These are phyloP conservation scores for Candida sp. DNA, from an alignment of 1,139 yeast genomes.

Conservation along the genomic window DNA sequence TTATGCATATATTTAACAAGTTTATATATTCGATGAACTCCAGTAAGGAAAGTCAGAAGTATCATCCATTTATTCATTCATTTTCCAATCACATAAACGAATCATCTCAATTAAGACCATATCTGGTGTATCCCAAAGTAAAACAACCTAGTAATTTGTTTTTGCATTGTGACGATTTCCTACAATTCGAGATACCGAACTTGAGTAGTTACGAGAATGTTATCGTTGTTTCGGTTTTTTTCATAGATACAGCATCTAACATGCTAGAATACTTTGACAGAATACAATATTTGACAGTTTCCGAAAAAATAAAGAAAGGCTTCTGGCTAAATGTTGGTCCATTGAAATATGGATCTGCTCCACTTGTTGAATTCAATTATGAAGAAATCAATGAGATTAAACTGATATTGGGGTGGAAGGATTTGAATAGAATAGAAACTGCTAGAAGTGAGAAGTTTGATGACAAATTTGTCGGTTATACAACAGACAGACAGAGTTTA, in stretches of 20 bases:
- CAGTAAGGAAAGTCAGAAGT: constrained; percentile 17
- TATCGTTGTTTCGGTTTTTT: constrained; percentile 67
- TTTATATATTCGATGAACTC: constrained; percentile 37
- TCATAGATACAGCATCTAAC: constrained; percentile 87
- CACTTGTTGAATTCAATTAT: constrained; percentile 67
- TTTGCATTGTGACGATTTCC: constrained; percentile 65
- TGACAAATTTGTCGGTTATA: constrained; percentile 40
- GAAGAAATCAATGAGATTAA: constrained; percentile 60
- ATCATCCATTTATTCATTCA: constrained; percentile 65
- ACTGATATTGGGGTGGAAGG: constrained; percentile 60
- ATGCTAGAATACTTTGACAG: constrained; percentile 66
- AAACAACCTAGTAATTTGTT: constrained; percentile 48
- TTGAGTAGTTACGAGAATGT: constrained; percentile 37
- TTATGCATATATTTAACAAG: constrained; percentile 65
- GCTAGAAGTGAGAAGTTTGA: constrained; percentile 26
- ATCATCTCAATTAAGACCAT: constrained; percentile 51
- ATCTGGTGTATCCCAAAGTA: constrained; percentile 27
- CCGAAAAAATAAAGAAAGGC: constrained; percentile 35
- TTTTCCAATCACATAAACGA: constrained; percentile 63
- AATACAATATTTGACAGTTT: constrained; percentile 45
- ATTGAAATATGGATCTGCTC: constrained; percentile 83
- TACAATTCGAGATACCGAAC: constrained; percentile 33
- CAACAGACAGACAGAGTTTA: constrained; percentile 61
- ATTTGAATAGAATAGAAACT: constrained; percentile 16
- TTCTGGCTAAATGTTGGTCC: constrained; percentile 88